phyloP scores from a whole-genome alignment of 805 yeast genomes.

The Wickerhamiella sergipiensis region DNA sequence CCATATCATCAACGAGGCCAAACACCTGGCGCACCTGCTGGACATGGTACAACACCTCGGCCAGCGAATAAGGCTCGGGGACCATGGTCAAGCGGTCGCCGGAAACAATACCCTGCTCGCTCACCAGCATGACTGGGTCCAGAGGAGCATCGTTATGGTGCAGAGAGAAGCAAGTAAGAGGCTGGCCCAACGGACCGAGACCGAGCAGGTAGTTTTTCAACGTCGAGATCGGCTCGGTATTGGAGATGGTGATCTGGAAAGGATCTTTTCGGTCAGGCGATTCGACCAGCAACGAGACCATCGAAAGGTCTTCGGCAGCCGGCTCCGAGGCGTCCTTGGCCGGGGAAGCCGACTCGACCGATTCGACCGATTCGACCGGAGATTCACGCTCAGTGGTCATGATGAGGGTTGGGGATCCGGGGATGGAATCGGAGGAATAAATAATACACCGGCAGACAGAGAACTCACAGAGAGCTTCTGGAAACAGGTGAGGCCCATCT shows the following conservation, averaged over 20 bases:
- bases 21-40: conserved; percentile 48
- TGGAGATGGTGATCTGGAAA: conserved; percentile 15
- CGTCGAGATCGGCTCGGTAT: conserved; percentile 40
- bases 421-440: too few relatives aligned
- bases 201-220: conserved; percentile 44
- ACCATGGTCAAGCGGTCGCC: conserved; percentile 33
- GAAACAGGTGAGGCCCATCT: too few relatives aligned
- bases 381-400: background rate
- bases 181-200: conserved; percentile 42
- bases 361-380: background rate
- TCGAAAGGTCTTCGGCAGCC: background rate
- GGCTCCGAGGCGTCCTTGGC: background rate
- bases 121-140: conserved; percentile 22
- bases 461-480: too few relatives aligned
- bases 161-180: conserved; percentile 45
- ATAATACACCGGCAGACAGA: too few relatives aligned
- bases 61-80: conserved; percentile 46
- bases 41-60: conserved; percentile 48
- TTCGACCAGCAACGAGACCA: conserved; percentile 12
- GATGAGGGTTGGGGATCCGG: background rate
- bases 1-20: conserved; percentile 27
- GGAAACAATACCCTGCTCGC: conserved; percentile 23
- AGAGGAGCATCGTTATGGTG: conserved; percentile 26
- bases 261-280: conserved; percentile 17
- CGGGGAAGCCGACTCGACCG: background rate